These are phyloP conservation scores for Fremontodendron californicum DNA, from an alignment of 345 rosid genomes.

Conservation along the genomic window DNA sequence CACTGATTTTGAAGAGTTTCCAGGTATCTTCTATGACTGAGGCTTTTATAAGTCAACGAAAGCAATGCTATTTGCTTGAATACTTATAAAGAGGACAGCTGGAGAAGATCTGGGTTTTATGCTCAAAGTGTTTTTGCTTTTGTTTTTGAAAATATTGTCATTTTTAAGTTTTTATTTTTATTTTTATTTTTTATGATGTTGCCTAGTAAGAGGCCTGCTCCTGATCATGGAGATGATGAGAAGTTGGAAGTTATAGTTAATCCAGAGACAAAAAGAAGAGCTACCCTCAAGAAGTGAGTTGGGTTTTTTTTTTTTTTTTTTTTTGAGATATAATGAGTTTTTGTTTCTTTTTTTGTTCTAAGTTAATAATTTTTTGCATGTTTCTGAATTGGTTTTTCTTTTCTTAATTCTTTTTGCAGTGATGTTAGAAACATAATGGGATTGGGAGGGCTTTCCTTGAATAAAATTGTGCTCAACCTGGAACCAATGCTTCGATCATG, in stretches of 20 bases:
- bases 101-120: background rate
- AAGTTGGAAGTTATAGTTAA: constrained; percentile 21
- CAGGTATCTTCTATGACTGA: background rate
- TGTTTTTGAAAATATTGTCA: background rate
- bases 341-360: background rate
- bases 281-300: constrained; percentile 35
- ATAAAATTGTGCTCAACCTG: constrained; percentile 30
- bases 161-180: background rate
- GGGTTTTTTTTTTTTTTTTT: background rate
- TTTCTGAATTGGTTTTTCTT: background rate
- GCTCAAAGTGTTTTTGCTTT: background rate
- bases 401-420: constrained; percentile 30
- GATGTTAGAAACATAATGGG: constrained; percentile 24
- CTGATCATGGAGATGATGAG: constrained; percentile 25
- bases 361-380: background rate
- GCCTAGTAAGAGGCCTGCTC: constrained; percentile 30
- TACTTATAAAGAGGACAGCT: background rate
- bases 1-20: background rate
- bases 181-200: constrained; percentile 13
- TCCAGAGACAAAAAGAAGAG: constrained; percentile 25
- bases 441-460: constrained; percentile 29
- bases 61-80: background rate
- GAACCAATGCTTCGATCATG: constrained; percentile 46
- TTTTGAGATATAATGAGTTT: too few relatives aligned
- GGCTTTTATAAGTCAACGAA: constrained; percentile 3